A percentile compares a stretch with the other conserved stretches of the same genome.
Evolutionary conservation across 2,329 filamentous ascomycete species (phyloP).

Genomic region (Fusarium musae): DNA sequence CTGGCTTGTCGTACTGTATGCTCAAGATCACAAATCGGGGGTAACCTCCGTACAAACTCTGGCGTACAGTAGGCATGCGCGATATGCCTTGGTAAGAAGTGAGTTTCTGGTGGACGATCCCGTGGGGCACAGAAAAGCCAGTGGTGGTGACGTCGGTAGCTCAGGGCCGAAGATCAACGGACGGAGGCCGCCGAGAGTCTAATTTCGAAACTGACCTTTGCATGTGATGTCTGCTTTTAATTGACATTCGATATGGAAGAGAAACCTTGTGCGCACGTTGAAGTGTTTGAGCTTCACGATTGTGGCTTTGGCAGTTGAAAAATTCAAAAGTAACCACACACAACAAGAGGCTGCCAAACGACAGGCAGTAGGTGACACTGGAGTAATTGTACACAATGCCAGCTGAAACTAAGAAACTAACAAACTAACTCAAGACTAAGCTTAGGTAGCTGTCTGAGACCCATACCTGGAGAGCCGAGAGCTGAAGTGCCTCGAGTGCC

Average conservation of each 20-base stretch:
- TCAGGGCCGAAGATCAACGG: slow-evolving; percentile 24
- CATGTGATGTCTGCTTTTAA: background rate
- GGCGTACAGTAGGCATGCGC: background rate
- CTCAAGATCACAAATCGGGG: slow-evolving; percentile 16
- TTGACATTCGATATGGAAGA: background rate
- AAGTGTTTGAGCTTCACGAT: background rate
- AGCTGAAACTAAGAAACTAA: slow-evolving; percentile 28
- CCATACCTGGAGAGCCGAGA: slow-evolving; percentile 2
- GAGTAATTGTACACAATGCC: background rate
- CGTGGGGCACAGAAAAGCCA: slow-evolving; percentile 16
- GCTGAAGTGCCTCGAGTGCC: background rate
- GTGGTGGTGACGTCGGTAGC: slow-evolving; percentile 29
- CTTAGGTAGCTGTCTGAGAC: background rate
- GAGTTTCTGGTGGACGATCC: slow-evolving; percentile 29
- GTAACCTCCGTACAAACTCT: background rate
- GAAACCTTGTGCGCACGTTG: background rate
- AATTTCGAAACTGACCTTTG: background rate
- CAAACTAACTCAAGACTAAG: slow-evolving; percentile 8
- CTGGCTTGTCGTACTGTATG: slow-evolving; percentile 4
- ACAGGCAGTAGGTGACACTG: background rate
- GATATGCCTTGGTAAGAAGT: slow-evolving; percentile 17
- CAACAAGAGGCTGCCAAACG: background rate
- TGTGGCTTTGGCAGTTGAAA: slow-evolving; percentile 11
- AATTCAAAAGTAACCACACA: background rate
- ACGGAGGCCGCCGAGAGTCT: slow-evolving; percentile 15